A percentile compares a stretch with the other conserved stretches of the same genome.
phyloP scores from a whole-genome alignment of 2,329 filamentous ascomycete species.

The Penicillium sp. region DNA sequence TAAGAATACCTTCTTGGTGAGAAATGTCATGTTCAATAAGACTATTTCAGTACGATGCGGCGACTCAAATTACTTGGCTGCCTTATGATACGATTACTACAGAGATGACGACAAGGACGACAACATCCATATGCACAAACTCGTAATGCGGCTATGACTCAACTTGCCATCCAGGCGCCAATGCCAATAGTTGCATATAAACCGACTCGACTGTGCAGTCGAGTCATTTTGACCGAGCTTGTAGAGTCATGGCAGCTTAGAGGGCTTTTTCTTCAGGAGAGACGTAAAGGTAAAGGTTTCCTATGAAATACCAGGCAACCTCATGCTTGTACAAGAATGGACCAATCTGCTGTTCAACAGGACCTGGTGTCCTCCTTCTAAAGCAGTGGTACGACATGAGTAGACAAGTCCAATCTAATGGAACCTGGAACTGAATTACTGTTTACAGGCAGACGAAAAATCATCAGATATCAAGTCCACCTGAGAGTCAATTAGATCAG shows the following conservation, averaged over 20 bases:
- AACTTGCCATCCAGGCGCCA: neutral
- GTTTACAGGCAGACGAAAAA: neutral
- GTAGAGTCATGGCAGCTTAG: neutral
- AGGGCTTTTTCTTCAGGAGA: neutral
- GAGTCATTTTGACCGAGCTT: neutral
- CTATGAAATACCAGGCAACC: neutral
- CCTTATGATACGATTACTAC: slow-evolving; percentile 10
- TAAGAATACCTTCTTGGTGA: neutral
- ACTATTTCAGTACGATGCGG: slow-evolving; percentile 8
- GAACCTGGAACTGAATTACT: neutral
- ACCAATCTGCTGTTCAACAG: neutral
- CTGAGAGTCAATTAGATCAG: neutral
- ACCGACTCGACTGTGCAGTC: neutral
- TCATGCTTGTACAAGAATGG: neutral
- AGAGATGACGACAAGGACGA: neutral
- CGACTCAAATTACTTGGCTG: neutral
- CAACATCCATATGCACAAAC: neutral
- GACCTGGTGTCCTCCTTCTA: neutral
- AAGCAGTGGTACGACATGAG: neutral
- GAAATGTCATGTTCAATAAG: slow-evolving; percentile 3
- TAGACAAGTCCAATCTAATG: too few relatives aligned
- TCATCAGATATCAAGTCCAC: neutral
- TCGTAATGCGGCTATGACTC: neutral
- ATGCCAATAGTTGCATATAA: neutral
- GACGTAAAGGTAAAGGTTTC: neutral